Evolutionary conservation across 768 basidiomycete species (phyloP).

Genomic region (Lactarius deliciosus): DNA sequence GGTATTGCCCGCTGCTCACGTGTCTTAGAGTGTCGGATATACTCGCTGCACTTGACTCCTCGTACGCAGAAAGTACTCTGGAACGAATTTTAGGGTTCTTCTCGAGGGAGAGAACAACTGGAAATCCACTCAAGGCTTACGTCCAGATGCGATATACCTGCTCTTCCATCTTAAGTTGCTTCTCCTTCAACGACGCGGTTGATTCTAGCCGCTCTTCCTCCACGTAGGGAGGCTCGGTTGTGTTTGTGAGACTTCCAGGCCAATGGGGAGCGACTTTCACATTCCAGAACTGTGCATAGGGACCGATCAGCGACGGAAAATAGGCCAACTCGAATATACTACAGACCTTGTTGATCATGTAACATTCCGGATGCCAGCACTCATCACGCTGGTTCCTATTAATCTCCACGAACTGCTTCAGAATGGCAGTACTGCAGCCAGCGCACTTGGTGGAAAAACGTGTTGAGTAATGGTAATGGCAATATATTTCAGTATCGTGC

Average conservation of each 20-base stretch:
- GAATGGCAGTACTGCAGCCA: constrained; percentile 93
- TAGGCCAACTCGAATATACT: neutral
- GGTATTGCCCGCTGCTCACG: constrained; percentile 93
- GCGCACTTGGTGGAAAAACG: constrained; percentile 98
- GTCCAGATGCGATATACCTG: constrained; percentile 99
- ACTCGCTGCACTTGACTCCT: constrained; percentile 98
- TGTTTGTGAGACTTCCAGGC: constrained; percentile 52
- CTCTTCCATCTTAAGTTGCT: constrained; percentile 92
- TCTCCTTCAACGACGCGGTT: constrained; percentile 76
- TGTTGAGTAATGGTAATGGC: constrained; percentile 99
- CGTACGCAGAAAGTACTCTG: constrained; percentile 93
- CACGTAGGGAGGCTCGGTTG: constrained; percentile 51
- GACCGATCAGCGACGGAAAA: constrained; percentile 13
- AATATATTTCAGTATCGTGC: constrained; percentile 93
- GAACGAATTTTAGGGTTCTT: constrained; percentile 16
- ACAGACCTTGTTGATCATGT: constrained; percentile 97
- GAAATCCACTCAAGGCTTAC: constrained; percentile 47
- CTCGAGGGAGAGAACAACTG: neutral
- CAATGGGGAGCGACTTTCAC: constrained; percentile 83
- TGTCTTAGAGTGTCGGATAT: constrained; percentile 98
- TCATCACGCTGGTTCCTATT: constrained; percentile 97
- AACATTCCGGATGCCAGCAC: constrained; percentile 99
- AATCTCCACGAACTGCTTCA: constrained; percentile 99
- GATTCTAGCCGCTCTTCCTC: constrained; percentile 84
- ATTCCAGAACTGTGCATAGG: constrained; percentile 84